A percentile compares a stretch with the other conserved stretches of the same genome.
These are phyloP conservation scores for Nevesoporus exiguus DNA, from an alignment of 768 basidiomycete species.

Conservation along the genomic window DNA sequence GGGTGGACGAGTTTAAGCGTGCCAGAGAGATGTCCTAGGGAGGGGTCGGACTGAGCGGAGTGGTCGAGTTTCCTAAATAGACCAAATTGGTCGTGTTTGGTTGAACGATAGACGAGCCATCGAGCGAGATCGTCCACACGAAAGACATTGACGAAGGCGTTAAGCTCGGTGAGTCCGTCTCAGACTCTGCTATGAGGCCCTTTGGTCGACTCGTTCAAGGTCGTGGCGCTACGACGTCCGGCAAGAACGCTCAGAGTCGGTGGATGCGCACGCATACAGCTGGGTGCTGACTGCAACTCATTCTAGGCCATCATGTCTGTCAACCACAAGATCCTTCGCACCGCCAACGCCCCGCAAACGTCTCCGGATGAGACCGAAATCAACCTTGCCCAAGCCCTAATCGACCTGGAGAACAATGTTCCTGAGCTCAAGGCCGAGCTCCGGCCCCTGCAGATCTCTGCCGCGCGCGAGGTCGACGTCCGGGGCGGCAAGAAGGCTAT, in stretches of 20 bases:
- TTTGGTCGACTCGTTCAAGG: slow-evolving; percentile 23
- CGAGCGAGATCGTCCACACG: slow-evolving; percentile 12
- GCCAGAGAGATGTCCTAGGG: slow-evolving; percentile 32
- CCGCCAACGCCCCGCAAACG: slow-evolving; percentile 90
- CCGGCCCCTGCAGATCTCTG: slow-evolving; percentile 92
- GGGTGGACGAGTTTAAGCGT: slow-evolving; percentile 86
- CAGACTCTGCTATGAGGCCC: slow-evolving; percentile 22
- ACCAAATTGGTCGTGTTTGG: slow-evolving; percentile 32
- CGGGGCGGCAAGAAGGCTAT: slow-evolving; percentile 99
- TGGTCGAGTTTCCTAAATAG: slow-evolving; percentile 16
- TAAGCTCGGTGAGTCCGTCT: slow-evolving; percentile 64
- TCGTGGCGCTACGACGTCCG: slow-evolving; percentile 12
- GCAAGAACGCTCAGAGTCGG: slow-evolving; percentile 36
- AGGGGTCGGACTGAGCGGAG: neutral
- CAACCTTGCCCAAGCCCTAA: slow-evolving; percentile 88
- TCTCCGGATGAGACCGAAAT: slow-evolving; percentile 90
- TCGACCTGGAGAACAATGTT: slow-evolving; percentile 98
- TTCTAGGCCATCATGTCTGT: slow-evolving; percentile 55
- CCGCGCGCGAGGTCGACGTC: slow-evolving; percentile 98
- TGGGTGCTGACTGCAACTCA: slow-evolving; percentile 43
- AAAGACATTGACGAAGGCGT: slow-evolving; percentile 52
- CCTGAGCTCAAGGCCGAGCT: slow-evolving; percentile 98
- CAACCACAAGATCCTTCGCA: slow-evolving; percentile 88
- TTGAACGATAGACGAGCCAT: slow-evolving; percentile 3
- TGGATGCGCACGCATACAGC: slow-evolving; percentile 48